Conservation (phyloP, 768 basidiomycete genomes). For the Pulveroboletus sp. region DNA sequence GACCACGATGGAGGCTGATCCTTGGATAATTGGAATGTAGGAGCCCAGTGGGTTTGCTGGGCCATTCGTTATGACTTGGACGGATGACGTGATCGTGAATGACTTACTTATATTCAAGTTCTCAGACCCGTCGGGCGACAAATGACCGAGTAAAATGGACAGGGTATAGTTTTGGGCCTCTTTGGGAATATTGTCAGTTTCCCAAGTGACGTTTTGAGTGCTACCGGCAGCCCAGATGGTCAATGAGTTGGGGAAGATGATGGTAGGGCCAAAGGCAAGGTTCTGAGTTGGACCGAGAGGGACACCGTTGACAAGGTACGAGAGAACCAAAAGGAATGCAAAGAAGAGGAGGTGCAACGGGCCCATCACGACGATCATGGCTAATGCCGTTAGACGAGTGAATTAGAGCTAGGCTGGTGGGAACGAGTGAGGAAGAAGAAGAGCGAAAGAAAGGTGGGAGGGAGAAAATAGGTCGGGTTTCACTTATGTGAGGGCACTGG, state of each 20-base stretch:
- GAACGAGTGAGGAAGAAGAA: not conserved
- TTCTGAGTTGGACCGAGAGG: conserved; percentile 26
- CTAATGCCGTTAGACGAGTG: conserved; percentile 20
- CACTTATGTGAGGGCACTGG: conserved; percentile 17
- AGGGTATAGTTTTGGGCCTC: conserved; percentile 35
- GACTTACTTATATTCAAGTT: conserved; percentile 47
- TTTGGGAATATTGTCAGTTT: conserved; percentile 33
- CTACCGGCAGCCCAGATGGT: conserved; percentile 36
- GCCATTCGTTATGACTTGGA: conserved; percentile 5
- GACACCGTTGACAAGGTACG: conserved; percentile 25
- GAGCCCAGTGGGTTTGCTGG: conserved; percentile 56
- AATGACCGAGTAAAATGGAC: conserved; percentile 42
- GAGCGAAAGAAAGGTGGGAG: not conserved
- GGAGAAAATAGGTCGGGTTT: not conserved
- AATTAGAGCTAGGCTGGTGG: conserved; percentile 6
- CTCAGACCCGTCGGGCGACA: too few relatives aligned
- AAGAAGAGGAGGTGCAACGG: conserved; percentile 25
- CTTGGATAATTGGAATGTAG: conserved; percentile 48
- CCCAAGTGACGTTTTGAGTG: conserved; percentile 42
- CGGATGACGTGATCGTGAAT: too few relatives aligned
- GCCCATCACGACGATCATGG: conserved; percentile 19
- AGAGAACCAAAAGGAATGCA: conserved; percentile 28
- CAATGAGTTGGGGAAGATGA: conserved; percentile 35
- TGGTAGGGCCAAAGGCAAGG: conserved; percentile 39
- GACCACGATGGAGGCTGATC: conserved; percentile 46